Base-by-base conservation (phyloP, 1,139 yeast species). In the Entelexis sorbosivorans region DNA sequence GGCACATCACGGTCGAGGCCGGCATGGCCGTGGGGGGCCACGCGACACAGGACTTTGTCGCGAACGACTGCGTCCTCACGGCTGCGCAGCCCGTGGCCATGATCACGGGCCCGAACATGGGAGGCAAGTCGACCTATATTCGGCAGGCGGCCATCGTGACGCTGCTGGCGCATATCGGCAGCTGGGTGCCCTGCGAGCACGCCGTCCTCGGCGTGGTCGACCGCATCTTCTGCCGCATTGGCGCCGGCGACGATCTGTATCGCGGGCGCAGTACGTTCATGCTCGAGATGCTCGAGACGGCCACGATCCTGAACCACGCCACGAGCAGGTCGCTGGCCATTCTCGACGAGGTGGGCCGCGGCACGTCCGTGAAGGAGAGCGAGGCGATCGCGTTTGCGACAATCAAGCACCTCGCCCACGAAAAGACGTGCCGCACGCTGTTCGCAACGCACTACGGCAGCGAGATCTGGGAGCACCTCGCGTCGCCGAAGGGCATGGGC, bases 41-140 rank as follows among this genome's bases (percentile, higher is more conserved):
- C 24, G 73, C 74, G 54, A 13, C 46, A 7, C 19, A 19, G 17
- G 53, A 50, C 20, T 91, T 88, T 62, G 76, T 76, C 0, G 71
- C 82, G 0, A 91, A 91, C 63, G 79, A 81, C 61, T 77, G 85
- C 59, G 59, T 67, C 1, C 61, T 79, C 10, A 67, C 70, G 0
- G 43, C 49, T 1, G 44, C 49, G 14, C 34, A 50, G 33, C 61
- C 66, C 11, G 59, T 74, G 14, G 85, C 95, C 89, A 73, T 91
- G 9, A 79, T 91, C 5, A 81, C 96, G 0, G 98, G 98, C 1
- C 97, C 97, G 1, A 91, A 91, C 63, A 91, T 91, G 97, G 97
- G 97, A 3, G 98, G 98, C 0, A 91, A 91, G 62, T 84, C 95
- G 43, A 89, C 97, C 0, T 91, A 78, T 61, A 68, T 91, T 48